Evolutionary conservation across 306 rosid species (phyloP), one percentile per base, ranked within the genome.

Genomic region (Biancaea sappan): DNA sequence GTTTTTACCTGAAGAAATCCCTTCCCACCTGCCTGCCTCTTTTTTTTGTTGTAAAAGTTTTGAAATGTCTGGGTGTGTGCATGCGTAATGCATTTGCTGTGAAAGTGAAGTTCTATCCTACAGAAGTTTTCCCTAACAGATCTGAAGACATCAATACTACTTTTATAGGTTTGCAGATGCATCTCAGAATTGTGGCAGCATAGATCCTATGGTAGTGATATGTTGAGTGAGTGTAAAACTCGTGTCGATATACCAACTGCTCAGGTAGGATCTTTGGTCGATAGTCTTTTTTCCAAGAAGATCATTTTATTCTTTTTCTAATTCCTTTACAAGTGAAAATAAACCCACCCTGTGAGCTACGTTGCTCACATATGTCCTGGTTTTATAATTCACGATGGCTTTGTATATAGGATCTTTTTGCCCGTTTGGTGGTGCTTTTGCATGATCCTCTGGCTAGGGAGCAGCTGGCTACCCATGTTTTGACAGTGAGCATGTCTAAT

Each of bases 361-460:
- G 32, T 75, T 79, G 53, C 37, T 56, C 22, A 31, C 54, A 72
- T 77, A 47, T 54, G 40, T 26, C 76, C 66, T 72, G 26, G 53
- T 84, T 84, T 57, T 73, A 69, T 69, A 59, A 79, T 52, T 76
- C 18, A 38, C 62, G 74, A 73, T 74, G 76, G 79, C 51, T 78
- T 71, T 78, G 77, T 80, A n/a, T 77, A 3, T 61, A 94, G 98
- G 98, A 94, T 68, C 92, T 94, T 71, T 88, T 89, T 81, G 92
- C 96, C 31, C 98, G 98, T 73, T 83, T 94, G 72, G 77, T 94
- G 82, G 98, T 91, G 82, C 97, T 91, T 85, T 81, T 94, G 81
- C 98, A 94, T 61, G 85, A 94, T 83, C 98, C 98, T 67, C 75
- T 94, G 58, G 94, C 97, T 9, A 85, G 92, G 84, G 94, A 89